Evolutionary conservation across 176 grass and related monocot genomes (phyloP).

Genomic region (Puya raimondii): DNA sequence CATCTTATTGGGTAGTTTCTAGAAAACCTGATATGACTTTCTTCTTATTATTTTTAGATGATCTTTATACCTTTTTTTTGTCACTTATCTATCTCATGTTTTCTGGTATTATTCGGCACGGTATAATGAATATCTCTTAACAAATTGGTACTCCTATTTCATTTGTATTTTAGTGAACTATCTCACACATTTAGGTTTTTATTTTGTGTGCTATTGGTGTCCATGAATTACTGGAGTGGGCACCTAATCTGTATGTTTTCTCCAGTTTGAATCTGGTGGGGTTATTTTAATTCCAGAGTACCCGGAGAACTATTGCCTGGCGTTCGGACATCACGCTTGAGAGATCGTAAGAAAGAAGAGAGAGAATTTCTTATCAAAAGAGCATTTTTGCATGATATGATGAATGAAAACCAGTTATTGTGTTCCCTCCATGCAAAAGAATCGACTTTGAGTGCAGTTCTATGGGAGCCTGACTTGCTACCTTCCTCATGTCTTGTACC

Average conservation of each 20-base stretch:
- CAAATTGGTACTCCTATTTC: neutral
- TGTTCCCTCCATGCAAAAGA: conserved; percentile 53
- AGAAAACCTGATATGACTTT: too few relatives aligned
- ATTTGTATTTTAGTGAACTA: conserved; percentile 6
- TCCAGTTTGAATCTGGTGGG: conserved; percentile 44
- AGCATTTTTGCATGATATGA: conserved; percentile 92
- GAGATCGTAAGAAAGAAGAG: conserved; percentile 93
- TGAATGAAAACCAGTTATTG: conserved; percentile 64
- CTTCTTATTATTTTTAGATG: too few relatives aligned
- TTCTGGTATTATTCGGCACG: too few relatives aligned
- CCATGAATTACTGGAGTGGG: conserved; percentile 13
- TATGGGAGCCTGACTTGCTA: conserved; percentile 89
- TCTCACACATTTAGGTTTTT: conserved; percentile 8
- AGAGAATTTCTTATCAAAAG: conserved; percentile 78
- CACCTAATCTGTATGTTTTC: conserved; percentile 23
- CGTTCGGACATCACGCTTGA: conserved; percentile 66
- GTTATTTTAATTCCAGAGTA: conserved; percentile 64
- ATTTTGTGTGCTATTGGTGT: conserved; percentile 19
- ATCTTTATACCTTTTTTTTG: too few relatives aligned
- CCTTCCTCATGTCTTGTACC: conserved; percentile 34
- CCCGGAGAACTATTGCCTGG: conserved; percentile 62
- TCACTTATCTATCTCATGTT: too few relatives aligned
- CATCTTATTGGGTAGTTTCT: too few relatives aligned
- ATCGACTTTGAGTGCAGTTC: conserved; percentile 44
- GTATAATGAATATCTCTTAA: neutral